Conservation (phyloP, 225 moss, liverwort and hornwort species). For the Takakia lepidozioides region DNA sequence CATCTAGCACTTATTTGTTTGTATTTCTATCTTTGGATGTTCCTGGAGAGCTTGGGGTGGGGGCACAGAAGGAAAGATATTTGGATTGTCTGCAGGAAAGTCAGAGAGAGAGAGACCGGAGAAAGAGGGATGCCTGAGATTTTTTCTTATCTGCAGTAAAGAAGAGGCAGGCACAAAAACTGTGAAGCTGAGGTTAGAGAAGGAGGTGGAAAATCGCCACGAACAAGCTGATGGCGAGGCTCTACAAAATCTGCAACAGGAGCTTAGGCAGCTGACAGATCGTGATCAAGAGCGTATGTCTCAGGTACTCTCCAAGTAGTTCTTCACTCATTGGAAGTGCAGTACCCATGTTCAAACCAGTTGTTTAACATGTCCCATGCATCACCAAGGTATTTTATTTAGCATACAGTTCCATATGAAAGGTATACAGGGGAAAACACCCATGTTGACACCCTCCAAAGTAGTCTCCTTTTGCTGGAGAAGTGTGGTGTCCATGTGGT, state of each 20-base stretch:
- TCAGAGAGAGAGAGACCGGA: too few species aligned
- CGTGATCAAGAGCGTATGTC: constrained; percentile 75
- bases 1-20: too few species aligned
- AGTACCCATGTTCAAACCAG: too few species aligned
- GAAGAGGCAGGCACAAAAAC: constrained; percentile 92
- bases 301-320: constrained; percentile 42
- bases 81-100: too few species aligned
- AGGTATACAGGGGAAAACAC: too few species aligned
- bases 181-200: constrained; percentile 79
- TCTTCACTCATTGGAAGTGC: too few species aligned
- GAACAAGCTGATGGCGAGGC: constrained; percentile 87
- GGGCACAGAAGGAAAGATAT: too few species aligned
- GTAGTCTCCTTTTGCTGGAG: constrained; percentile 82
- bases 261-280: constrained; percentile 75
- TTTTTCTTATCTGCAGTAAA: constrained; percentile 43
- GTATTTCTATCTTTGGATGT: too few species aligned
- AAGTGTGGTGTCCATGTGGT: too few species aligned
- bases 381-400: constrained; percentile 87
- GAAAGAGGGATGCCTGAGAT: constrained; percentile 6
- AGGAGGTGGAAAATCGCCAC: constrained; percentile 89
- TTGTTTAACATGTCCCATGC: too few species aligned
- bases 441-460: constrained; percentile 70
- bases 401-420: too few species aligned
- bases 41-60: too few species aligned
- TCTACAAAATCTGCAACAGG: constrained; percentile 84